Evolutionary conservation across 2,329 filamentous ascomycete species (phyloP).

Genomic region (Camillea tinctor): DNA sequence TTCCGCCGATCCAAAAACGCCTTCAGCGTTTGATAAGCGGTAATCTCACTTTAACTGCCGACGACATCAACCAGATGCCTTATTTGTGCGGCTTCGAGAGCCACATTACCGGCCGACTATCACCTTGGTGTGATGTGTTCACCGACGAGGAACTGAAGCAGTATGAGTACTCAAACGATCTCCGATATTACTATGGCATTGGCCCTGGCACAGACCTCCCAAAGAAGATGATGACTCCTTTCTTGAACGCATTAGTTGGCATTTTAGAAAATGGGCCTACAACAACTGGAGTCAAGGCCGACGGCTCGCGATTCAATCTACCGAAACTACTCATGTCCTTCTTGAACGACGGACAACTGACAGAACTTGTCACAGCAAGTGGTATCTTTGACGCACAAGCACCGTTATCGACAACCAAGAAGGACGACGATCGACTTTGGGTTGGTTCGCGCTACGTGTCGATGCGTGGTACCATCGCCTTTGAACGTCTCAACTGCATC

Average conservation of each 20-base stretch:
- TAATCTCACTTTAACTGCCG: slow-evolving; percentile 51
- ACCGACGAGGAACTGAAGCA: slow-evolving; percentile 59
- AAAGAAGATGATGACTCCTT: slow-evolving; percentile 60
- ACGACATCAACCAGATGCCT: slow-evolving; percentile 57
- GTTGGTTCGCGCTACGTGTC: slow-evolving; percentile 55
- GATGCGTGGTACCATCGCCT: slow-evolving; percentile 65
- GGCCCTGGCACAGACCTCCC: slow-evolving; percentile 56
- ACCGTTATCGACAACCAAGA: slow-evolving; percentile 45
- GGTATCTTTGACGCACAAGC: slow-evolving; percentile 60
- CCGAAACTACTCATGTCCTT: slow-evolving; percentile 61
- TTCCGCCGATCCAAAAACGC: slow-evolving; percentile 52
- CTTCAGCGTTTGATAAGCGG: slow-evolving; percentile 54
- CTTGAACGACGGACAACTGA: slow-evolving; percentile 65
- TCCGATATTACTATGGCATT: slow-evolving; percentile 66
- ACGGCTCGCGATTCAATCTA: slow-evolving; percentile 47
- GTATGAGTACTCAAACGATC: slow-evolving; percentile 67
- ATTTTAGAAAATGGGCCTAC: slow-evolving; percentile 53
- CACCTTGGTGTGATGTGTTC: slow-evolving; percentile 63
- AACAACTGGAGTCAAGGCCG: slow-evolving; percentile 44
- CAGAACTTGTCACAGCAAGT: slow-evolving; percentile 56
- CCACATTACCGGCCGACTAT: slow-evolving; percentile 61
- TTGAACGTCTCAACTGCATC: slow-evolving; percentile 60
- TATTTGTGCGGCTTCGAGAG: slow-evolving; percentile 72
- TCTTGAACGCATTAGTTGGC: slow-evolving; percentile 52
- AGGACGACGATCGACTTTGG: slow-evolving; percentile 50